These are phyloP conservation scores for Coprinellus micaceus DNA, from an alignment of 768 basidiomycete species.

Conservation along the genomic window DNA sequence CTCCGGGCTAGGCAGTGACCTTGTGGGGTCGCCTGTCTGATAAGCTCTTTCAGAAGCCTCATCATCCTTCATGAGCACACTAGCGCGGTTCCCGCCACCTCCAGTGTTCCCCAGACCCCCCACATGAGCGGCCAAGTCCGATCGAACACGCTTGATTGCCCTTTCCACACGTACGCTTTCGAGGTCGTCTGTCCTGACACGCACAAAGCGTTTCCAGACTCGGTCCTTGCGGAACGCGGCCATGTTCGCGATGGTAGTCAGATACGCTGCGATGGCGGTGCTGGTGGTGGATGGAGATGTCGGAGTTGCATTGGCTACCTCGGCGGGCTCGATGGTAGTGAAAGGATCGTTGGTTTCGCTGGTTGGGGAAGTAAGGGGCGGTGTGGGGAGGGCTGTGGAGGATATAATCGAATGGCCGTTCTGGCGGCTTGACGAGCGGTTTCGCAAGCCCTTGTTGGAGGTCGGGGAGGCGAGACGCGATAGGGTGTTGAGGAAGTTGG, in stretches of 20 bases:
- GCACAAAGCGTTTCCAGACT: constrained; percentile 82
- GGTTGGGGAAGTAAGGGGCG: constrained; percentile 40
- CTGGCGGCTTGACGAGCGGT: constrained; percentile 32
- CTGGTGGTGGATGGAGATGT: constrained; percentile 47
- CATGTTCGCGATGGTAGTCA: constrained; percentile 75
- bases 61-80: constrained; percentile 20
- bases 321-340: constrained; percentile 30
- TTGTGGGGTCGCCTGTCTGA: constrained; percentile 9
- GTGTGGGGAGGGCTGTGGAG: constrained; percentile 36
- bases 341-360: constrained; percentile 65
- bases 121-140: constrained; percentile 75
- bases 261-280: constrained; percentile 71
- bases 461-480: constrained; percentile 78
- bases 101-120: constrained; percentile 18
- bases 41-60: constrained; percentile 25
- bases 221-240: constrained; percentile 57
- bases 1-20: constrained; percentile 13
- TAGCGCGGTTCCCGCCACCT: constrained; percentile 8
- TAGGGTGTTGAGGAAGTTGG: constrained; percentile 81
- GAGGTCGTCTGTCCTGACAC: constrained; percentile 82
- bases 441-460: constrained; percentile 45
- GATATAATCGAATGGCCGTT: constrained; percentile 32
- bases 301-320: constrained; percentile 18
- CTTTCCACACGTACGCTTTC: constrained; percentile 84
- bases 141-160: constrained; percentile 83